Evolutionary conservation across 345 rosid genomes (phyloP), one percentile per base, ranked within the genome.

Genomic region (Salix brachista): DNA sequence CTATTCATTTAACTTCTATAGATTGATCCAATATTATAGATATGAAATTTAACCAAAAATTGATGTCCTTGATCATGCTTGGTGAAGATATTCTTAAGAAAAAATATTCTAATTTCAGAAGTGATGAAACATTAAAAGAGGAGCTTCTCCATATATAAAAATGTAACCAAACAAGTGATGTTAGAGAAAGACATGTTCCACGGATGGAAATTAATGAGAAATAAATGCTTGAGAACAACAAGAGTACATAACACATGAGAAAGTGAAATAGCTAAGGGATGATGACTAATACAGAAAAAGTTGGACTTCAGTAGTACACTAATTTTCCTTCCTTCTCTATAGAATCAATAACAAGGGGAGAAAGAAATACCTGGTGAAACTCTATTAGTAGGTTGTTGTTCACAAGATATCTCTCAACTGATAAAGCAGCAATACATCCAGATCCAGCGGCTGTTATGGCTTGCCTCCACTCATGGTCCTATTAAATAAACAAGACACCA

Each of bases 381-480:
- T 95, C 97, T 32, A 95, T 79, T 54, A 95, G 97, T 74, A 95
- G 91, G 84, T 90, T 73, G 85, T 90, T 95, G 80, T 88, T 80
- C 66, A 86, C 94, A 79, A 93, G 99, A 87, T 89, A 95, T 83
- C 99, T 90, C 89, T 95, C 99, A 42, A 88, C 98, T 30, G 99
- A 95, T 78, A 95, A 86, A 75, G 99, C 97, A 86, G 98, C 98
- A 58, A 95, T 84, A 83, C 99, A 95, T 81, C 99, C 98, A 41
- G 99, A 90, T 75, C 99, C 97, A 82, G 97, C 94, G 74, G 98
- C 99, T 65, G 98, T 95, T 81, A 95, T 42, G 9, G 99, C 99
- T 87, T 95, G 98, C 85, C 99, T 90, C 99, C 99, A 95, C 73
- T 95, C 96, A 73, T 88, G 97, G 80, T 95, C 98, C 99, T 91